phyloP scores from a whole-genome alignment of 2,329 filamentous ascomycete genomes.

The Fusarium sp. region DNA sequence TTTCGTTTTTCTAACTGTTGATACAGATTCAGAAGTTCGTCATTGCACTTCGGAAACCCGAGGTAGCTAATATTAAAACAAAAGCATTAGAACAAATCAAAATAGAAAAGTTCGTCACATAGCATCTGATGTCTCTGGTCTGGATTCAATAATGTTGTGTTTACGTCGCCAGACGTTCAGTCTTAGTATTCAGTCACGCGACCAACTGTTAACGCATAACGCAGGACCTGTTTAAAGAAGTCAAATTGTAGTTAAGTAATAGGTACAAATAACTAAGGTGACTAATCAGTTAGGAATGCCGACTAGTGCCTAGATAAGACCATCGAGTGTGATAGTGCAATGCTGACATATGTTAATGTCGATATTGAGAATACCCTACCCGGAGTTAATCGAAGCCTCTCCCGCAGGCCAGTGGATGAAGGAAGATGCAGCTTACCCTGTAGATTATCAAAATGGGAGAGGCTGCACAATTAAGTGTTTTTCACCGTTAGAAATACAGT shows the following conservation, averaged over 20 bases:
- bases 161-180: too few relatives aligned
- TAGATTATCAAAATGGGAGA: neutral
- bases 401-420: neutral
- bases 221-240: neutral
- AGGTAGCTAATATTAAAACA: too few relatives aligned
- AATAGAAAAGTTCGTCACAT: too few relatives aligned
- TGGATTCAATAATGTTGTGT: neutral
- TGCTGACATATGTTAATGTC: neutral
- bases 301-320: accelerated
- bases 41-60: too few relatives aligned
- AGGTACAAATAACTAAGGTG: accelerated
- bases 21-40: accelerated
- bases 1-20: accelerated
- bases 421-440: neutral
- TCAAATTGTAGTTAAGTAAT: accelerated
- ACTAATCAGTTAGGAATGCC: accelerated
- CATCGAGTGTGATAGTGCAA: accelerated
- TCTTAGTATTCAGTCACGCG: neutral
- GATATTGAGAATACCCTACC: neutral
- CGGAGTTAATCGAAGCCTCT: neutral
- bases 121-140: too few relatives aligned
- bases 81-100: too few relatives aligned
- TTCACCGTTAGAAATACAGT: accelerated
- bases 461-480: too few relatives aligned
- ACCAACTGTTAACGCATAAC: neutral